These are phyloP conservation scores for Senna siamea DNA, from an alignment of 306 rosid genomes.

Conservation along the genomic window DNA sequence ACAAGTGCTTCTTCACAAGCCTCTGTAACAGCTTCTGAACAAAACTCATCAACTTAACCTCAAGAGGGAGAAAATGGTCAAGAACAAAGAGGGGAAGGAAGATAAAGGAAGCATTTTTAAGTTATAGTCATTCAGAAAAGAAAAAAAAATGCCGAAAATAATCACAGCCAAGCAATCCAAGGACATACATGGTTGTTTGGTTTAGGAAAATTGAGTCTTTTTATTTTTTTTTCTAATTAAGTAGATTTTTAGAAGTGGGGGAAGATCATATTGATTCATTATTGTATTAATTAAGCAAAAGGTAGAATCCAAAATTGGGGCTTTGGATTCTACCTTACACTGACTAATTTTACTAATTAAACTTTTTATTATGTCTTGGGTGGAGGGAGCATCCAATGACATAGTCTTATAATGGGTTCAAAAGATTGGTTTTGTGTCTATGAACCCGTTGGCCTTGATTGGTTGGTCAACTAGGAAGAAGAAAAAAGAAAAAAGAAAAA, in stretches of 20 bases:
- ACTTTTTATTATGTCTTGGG: constrained; percentile 45
- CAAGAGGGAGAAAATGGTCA: constrained; percentile 15
- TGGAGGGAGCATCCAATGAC: constrained; percentile 72
- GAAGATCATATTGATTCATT: constrained; percentile 42
- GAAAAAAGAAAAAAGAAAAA: background rate
- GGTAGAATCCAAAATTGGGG: constrained; percentile 48
- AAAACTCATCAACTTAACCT: constrained; percentile 46
- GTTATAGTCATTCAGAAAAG: constrained; percentile 20
- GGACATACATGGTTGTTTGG: background rate
- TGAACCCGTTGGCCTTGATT: constrained; percentile 44
- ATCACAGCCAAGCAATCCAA: background rate
- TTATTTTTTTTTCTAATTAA: background rate
- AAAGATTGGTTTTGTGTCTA: constrained; percentile 68
- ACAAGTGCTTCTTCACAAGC: constrained; percentile 44
- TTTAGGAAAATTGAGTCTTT: constrained; percentile 5
- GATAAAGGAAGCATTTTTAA: constrained; percentile 20
- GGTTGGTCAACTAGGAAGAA: constrained; percentile 36
- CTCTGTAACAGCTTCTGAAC: constrained; percentile 53
- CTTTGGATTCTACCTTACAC: constrained; percentile 62
- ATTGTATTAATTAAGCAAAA: constrained; percentile 41
- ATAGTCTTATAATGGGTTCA: constrained; percentile 44
- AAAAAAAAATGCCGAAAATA: background rate
- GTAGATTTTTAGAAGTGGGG: constrained; percentile 47
- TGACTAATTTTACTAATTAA: constrained; percentile 38
- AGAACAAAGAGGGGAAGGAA: constrained; percentile 14